A percentile compares a stretch with the other conserved stretches of the same genome.
These are phyloP conservation scores for Mycena filopes DNA, from an alignment of 768 basidiomycete genomes.

Conservation along the genomic window DNA sequence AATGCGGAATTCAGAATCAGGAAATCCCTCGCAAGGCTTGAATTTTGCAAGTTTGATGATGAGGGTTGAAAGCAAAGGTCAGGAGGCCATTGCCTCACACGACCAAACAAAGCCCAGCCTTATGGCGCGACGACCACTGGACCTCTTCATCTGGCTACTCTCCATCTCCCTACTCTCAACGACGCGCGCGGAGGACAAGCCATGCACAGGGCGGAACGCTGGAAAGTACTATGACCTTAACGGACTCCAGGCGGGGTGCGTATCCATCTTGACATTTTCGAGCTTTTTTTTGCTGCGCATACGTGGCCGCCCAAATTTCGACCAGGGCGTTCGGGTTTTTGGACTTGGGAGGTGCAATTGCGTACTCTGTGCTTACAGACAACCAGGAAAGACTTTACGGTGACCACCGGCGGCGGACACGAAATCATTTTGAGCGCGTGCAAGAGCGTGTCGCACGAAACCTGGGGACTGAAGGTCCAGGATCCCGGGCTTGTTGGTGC, in stretches of 20 bases:
- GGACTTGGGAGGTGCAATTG: neutral
- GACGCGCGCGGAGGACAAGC: slow-evolving; percentile 52
- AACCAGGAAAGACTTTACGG: slow-evolving; percentile 71
- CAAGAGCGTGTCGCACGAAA: slow-evolving; percentile 62
- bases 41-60: too few species aligned
- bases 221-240: slow-evolving; percentile 76
- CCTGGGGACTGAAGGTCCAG: slow-evolving; percentile 64
- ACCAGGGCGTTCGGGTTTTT: slow-evolving; percentile 18
- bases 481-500: slow-evolving; percentile 61
- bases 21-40: too few species aligned
- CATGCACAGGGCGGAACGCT: slow-evolving; percentile 68
- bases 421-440: slow-evolving; percentile 74
- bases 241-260: slow-evolving; percentile 67
- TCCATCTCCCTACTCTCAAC: neutral
- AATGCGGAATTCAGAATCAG: too few species aligned
- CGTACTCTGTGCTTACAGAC: neutral
- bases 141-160: neutral
- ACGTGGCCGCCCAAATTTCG: slow-evolving; percentile 14
- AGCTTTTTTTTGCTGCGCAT: slow-evolving; percentile 17
- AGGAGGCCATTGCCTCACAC: too few species aligned
- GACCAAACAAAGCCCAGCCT: neutral
- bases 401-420: slow-evolving; percentile 58
- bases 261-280: neutral
- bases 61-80: too few species aligned
- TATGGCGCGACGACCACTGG: slow-evolving; percentile 20